phyloP scores from a whole-genome alignment of 345 rosid genomes.

The Aegle marmelos region DNA sequence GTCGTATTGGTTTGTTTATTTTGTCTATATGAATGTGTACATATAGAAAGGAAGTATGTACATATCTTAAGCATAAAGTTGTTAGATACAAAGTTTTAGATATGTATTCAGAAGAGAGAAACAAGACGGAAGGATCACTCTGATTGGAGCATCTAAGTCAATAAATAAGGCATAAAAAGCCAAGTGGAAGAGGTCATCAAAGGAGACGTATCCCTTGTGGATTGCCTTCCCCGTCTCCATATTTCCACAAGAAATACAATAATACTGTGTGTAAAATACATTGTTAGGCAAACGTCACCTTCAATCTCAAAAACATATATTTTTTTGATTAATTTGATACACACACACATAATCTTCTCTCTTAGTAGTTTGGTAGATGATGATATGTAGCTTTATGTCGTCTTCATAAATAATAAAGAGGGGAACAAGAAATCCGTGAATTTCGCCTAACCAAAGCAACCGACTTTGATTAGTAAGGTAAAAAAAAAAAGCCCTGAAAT shows the following conservation, averaged over 20 bases:
- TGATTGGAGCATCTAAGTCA: constrained; percentile 23
- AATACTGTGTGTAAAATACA: not conserved
- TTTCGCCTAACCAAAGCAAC: constrained; percentile 27
- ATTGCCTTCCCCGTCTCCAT: not conserved
- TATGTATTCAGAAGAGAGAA: not conserved
- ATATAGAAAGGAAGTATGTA: not conserved
- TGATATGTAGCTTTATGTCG: constrained; percentile 9
- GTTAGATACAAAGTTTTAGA: not conserved
- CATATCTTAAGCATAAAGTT: not conserved
- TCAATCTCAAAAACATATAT: constrained; percentile 6
- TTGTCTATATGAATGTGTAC: not conserved
- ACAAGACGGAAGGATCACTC: constrained; percentile 8
- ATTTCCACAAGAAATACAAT: constrained; percentile 20
- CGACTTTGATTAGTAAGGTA: constrained; percentile 3
- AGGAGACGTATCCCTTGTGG: constrained; percentile 29
- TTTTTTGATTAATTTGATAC: not conserved
- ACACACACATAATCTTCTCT: not conserved
- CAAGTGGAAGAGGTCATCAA: constrained; percentile 25
- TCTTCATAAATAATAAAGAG: constrained; percentile 21
- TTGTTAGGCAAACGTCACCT: constrained; percentile 56
- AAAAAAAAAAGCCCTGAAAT: too few species aligned
- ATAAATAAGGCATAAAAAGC: constrained; percentile 23
- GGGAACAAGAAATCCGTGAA: constrained; percentile 28
- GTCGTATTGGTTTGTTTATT: not conserved
- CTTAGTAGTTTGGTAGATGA: not conserved